A percentile compares a stretch with the other conserved stretches of the same genome.
Evolutionary conservation across 1,284 basidiomycete species (phyloP).

Genomic region (Inonotus hispidus): DNA sequence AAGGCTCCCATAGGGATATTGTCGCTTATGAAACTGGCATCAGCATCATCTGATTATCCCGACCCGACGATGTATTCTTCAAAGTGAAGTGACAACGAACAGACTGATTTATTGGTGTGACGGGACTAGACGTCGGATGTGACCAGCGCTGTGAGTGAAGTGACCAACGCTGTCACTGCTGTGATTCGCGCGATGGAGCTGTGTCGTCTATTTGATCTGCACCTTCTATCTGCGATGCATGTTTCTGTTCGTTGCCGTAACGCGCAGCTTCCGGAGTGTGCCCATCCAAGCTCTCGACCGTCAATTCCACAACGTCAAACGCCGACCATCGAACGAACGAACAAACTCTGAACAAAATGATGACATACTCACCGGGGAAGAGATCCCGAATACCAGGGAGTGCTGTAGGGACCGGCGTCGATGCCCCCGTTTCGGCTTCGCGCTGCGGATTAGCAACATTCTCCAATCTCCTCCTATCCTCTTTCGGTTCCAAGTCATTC

Average conservation of each 20-base stretch:
- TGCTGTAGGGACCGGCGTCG: neutral
- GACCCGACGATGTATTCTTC: no score
- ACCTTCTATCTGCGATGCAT: neutral
- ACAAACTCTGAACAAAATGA: neutral
- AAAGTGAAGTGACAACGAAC: no score
- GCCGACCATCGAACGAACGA: neutral
- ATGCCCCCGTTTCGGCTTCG: neutral
- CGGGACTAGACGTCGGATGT: neutral
- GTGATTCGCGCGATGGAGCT: neutral
- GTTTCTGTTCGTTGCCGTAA: neutral
- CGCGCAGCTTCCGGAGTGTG: no score
- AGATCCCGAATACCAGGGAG: slow-evolving; percentile 15
- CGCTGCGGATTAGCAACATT: neutral
- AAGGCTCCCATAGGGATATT: no score
- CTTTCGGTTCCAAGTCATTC: neutral
- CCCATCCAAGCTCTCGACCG: no score
- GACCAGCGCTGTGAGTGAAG: neutral
- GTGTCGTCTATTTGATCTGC: no score
- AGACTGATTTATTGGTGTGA: no score
- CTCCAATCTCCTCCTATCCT: neutral
- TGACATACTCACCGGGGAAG: slow-evolving; percentile 15
- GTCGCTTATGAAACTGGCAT: no score
- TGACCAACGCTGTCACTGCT: neutral
- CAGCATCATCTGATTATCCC: no score
- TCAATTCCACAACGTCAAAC: no score